A percentile compares a stretch with the other conserved stretches of the same genome.
phyloP scores from a whole-genome alignment of 495 filamentous ascomycete genomes.

The Xylona heveae region DNA sequence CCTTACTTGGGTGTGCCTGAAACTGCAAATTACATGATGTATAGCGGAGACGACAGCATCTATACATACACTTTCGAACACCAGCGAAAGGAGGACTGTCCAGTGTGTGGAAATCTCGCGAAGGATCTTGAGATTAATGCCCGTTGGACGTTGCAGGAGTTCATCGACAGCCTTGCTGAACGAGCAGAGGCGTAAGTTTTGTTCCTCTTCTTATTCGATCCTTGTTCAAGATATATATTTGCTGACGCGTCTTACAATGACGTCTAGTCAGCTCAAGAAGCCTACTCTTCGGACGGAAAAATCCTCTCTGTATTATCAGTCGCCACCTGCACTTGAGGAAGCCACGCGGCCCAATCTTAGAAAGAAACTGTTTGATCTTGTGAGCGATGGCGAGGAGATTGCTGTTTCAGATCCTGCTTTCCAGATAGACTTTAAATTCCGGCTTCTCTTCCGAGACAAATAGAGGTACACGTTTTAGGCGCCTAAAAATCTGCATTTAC shows the following conservation, averaged over 20 bases:
- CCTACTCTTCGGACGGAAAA: slow-evolving; percentile 66
- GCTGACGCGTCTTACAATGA: too few relatives aligned
- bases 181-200: slow-evolving; percentile 42
- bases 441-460: slow-evolving; percentile 47
- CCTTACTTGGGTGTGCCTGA: slow-evolving; percentile 60
- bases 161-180: slow-evolving; percentile 67
- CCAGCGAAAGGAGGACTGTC: slow-evolving; percentile 78
- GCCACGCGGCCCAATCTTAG: slow-evolving; percentile 62
- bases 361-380: slow-evolving; percentile 46
- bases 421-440: slow-evolving; percentile 23
- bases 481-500: neutral
- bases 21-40: slow-evolving; percentile 99
- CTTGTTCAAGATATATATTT: slow-evolving; percentile 18
- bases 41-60: slow-evolving; percentile 80
- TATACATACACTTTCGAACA: slow-evolving; percentile 96
- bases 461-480: slow-evolving; percentile 21
- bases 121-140: slow-evolving; percentile 49
- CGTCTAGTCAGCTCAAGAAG: slow-evolving; percentile 34
- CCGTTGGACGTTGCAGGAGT: slow-evolving; percentile 54
- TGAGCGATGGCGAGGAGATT: slow-evolving; percentile 48
- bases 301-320: slow-evolving; percentile 76
- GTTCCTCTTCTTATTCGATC: neutral
- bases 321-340: slow-evolving; percentile 57
- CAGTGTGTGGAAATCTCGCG: slow-evolving; percentile 73
- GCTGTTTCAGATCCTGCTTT: slow-evolving; percentile 71